Base-by-base conservation (phyloP, 2,329 filamentous ascomycete species). In the Hirsutella rhossiliensis region DNA sequence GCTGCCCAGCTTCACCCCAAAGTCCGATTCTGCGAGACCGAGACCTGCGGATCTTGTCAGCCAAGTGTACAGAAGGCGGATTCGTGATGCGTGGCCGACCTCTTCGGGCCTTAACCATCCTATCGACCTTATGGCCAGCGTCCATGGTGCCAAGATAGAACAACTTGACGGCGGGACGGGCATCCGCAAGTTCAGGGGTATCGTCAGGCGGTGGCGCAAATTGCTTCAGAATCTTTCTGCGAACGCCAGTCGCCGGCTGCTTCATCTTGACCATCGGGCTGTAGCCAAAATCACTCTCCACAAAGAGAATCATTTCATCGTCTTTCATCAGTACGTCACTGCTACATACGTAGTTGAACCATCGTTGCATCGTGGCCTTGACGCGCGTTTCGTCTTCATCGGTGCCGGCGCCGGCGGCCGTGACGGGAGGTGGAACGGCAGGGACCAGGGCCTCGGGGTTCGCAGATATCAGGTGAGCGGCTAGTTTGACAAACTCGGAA, bases 261-360 rank as follows among this genome's bases (percentile, higher is more conserved):
- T 94, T 95, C 74, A 88, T 87, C 62, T 90, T 83, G 40, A 96
- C 82, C 57, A 97, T 84, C 1, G 92, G 92, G 57, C 88, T 96
- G 64, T 98, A 98, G 36, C 92, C 92, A 62, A 96, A 97, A 62
- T 98, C 92, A 59, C 87, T 95, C 66, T 98, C 92, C n/a, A 98
- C 88, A 56, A 98, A 98, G 47, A 97, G 81, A 5, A 96, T 80
- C 80, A 97, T 90, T 66, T 98, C 92, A 49, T 97, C 90, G 60
- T 98, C 92, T 49, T 84, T 80, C 72, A 95, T 94, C 8, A 98
- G 76, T 1, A 94, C 81, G 31, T 97, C 89, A 54, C 92, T 97
- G 56, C 78, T 78, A 66, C 92, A 94, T 18, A 98, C 84, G 47
- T 86, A 85, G 62, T 94, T 96, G 55, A 98, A 74, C 92, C 92